Conservation (phyloP, 1,139 yeast species). For the Saccharomyces uvarum region DNA sequence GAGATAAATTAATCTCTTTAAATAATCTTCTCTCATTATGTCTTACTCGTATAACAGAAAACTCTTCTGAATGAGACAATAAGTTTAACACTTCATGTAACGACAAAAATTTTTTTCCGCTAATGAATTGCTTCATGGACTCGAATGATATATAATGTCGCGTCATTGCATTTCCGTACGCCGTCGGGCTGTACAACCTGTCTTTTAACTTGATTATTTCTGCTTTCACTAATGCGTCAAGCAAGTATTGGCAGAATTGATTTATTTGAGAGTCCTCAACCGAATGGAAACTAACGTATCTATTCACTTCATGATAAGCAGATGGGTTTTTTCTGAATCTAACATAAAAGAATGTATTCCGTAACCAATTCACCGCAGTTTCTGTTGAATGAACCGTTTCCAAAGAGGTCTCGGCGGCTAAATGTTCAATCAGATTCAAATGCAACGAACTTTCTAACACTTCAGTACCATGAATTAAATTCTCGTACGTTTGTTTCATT, state of each 20-base stretch:
- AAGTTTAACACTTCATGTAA: slow-evolving; percentile 28
- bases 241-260: slow-evolving; percentile 30
- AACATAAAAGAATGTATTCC: slow-evolving; percentile 45
- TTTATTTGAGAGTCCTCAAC: slow-evolving; percentile 29
- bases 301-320: slow-evolving; percentile 31
- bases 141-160: slow-evolving; percentile 39
- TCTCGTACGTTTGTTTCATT: slow-evolving; percentile 36
- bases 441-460: slow-evolving; percentile 45
- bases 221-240: slow-evolving; percentile 29
- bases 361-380: slow-evolving; percentile 44
- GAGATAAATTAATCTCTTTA: slow-evolving; percentile 37
- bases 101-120: slow-evolving; percentile 10
- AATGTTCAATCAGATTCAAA: slow-evolving; percentile 38
- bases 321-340: slow-evolving; percentile 37
- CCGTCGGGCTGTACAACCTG: slow-evolving; percentile 29
- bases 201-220: slow-evolving; percentile 25
- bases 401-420: slow-evolving; percentile 45
- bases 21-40: slow-evolving; percentile 40
- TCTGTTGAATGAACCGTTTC: slow-evolving; percentile 36
- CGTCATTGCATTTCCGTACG: slow-evolving; percentile 41
- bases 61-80: slow-evolving; percentile 36
- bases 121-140: slow-evolving; percentile 36
- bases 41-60: slow-evolving; percentile 35
- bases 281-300: slow-evolving; percentile 10
- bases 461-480: slow-evolving; percentile 39